Conservation (phyloP, 768 basidiomycete genomes). For the Saitozyma sp. region DNA sequence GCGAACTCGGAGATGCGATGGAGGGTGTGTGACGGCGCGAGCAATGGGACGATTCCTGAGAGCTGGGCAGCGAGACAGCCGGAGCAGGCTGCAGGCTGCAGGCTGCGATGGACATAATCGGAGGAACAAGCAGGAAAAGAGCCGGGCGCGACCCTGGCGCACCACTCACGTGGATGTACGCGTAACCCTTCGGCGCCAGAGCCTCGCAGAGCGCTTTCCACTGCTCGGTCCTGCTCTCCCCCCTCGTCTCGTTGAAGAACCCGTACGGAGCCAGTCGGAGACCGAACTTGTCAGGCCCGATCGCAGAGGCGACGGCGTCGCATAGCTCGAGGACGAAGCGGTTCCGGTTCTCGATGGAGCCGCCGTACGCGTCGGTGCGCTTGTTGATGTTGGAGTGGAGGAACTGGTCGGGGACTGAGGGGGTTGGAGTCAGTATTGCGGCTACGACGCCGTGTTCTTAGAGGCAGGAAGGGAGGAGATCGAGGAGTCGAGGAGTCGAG, state of each 20-base stretch:
- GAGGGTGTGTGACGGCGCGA: background rate
- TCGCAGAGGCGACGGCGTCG: conserved; percentile 40
- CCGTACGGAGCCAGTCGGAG: conserved; percentile 18
- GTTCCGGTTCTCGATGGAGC: conserved; percentile 51
- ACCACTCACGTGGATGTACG: conserved; percentile 14
- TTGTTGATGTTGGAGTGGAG: conserved; percentile 51
- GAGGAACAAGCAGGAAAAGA: too few species aligned
- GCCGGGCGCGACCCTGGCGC: too few species aligned
- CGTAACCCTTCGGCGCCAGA: conserved; percentile 5
- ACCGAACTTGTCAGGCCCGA: conserved; percentile 24
- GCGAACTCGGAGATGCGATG: background rate
- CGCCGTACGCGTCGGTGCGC: conserved; percentile 53
- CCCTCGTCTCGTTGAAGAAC: conserved; percentile 18
- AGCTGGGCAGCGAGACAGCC: too few species aligned
- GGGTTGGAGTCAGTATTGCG: background rate
- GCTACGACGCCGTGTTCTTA: background rate
- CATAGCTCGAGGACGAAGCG: conserved; percentile 51
- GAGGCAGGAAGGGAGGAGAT: background rate
- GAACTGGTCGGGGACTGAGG: conserved; percentile 41
- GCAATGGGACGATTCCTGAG: too few species aligned
- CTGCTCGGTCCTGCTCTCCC: conserved; percentile 6
- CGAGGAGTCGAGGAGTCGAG: too few species aligned
- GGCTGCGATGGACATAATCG: too few species aligned
- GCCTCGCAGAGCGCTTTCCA: conserved; percentile 9
- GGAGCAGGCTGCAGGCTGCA: too few species aligned